Evolutionary conservation across 2,329 filamentous ascomycete species (phyloP).

Genomic region (Fusarium sp.): DNA sequence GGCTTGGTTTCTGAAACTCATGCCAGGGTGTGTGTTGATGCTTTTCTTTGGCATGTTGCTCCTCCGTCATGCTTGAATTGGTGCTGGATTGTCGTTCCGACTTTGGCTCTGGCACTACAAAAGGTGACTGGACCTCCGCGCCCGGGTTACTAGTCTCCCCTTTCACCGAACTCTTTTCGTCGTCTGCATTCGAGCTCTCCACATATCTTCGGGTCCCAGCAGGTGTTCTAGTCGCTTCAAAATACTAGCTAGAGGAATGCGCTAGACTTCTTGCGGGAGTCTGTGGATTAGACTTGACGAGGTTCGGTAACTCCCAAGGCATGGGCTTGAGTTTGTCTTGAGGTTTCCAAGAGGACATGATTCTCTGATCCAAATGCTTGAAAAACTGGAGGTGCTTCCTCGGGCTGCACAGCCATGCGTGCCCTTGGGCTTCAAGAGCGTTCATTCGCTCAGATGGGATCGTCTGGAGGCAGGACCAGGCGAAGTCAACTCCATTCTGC

Average conservation of each 20-base stretch:
- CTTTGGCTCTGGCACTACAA: neutral
- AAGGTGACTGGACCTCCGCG: neutral
- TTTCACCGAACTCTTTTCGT: neutral
- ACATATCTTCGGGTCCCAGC: neutral
- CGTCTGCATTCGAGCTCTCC: neutral
- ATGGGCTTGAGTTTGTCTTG: slow-evolving; percentile 52
- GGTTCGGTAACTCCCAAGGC: slow-evolving; percentile 52
- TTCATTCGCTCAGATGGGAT: slow-evolving; percentile 48
- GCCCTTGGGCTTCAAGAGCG: slow-evolving; percentile 48
- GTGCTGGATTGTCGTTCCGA: neutral
- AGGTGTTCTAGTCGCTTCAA: slow-evolving; percentile 16
- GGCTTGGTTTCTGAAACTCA: slow-evolving; percentile 28
- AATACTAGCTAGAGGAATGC: slow-evolving; percentile 40
- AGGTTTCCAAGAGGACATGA: slow-evolving; percentile 47
- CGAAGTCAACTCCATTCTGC: slow-evolving; percentile 48
- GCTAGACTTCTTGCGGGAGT: slow-evolving; percentile 13
- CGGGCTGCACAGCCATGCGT: slow-evolving; percentile 56
- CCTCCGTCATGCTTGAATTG: neutral
- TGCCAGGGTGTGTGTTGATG: slow-evolving; percentile 24
- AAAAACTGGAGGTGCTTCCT: slow-evolving; percentile 53
- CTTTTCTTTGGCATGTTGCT: neutral
- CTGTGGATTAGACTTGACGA: slow-evolving; percentile 31
- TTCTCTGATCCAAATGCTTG: slow-evolving; percentile 50
- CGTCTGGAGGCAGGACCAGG: slow-evolving; percentile 52
- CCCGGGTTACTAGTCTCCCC: neutral